phyloP scores from a whole-genome alignment of 257 asterid species.

The Fraxinus americana region DNA sequence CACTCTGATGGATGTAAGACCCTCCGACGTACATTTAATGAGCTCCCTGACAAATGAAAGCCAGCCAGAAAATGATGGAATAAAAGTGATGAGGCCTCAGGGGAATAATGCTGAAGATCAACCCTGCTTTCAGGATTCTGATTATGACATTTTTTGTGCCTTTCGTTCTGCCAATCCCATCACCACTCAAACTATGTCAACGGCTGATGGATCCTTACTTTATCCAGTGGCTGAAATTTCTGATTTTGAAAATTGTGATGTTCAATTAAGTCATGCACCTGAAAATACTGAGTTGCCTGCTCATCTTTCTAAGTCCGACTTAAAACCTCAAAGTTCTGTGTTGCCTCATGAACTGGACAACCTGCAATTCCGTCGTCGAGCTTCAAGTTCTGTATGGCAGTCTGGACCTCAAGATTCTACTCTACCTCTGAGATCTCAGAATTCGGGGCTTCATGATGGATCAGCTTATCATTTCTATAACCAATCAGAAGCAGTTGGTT shows the following conservation, averaged over 20 bases:
- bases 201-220: conserved; percentile 30
- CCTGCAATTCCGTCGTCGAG: neutral
- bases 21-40: conserved; percentile 18
- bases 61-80: conserved; percentile 29
- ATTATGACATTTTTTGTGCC: conserved; percentile 20
- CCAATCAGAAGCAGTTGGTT: conserved; percentile 29
- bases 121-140: neutral
- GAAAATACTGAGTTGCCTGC: conserved; percentile 30
- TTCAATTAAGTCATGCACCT: conserved; percentile 29
- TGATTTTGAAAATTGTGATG: conserved; percentile 32
- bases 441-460: conserved; percentile 25
- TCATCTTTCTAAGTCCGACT: conserved; percentile 25
- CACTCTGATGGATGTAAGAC: conserved; percentile 36
- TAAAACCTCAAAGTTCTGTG: conserved; percentile 27
- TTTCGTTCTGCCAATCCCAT: conserved; percentile 39
- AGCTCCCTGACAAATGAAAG: conserved; percentile 33
- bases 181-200: conserved; percentile 16
- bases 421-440: conserved; percentile 9
- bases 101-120: conserved; percentile 22
- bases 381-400: conserved; percentile 8
- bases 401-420: neutral
- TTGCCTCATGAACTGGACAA: conserved; percentile 17
- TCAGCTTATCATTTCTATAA: conserved; percentile 24
- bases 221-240: conserved; percentile 34
- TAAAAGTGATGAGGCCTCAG: conserved; percentile 25